These are phyloP conservation scores for Ophiocordyceps sinensis DNA, from an alignment of 2,329 filamentous ascomycete species.

Conservation along the genomic window DNA sequence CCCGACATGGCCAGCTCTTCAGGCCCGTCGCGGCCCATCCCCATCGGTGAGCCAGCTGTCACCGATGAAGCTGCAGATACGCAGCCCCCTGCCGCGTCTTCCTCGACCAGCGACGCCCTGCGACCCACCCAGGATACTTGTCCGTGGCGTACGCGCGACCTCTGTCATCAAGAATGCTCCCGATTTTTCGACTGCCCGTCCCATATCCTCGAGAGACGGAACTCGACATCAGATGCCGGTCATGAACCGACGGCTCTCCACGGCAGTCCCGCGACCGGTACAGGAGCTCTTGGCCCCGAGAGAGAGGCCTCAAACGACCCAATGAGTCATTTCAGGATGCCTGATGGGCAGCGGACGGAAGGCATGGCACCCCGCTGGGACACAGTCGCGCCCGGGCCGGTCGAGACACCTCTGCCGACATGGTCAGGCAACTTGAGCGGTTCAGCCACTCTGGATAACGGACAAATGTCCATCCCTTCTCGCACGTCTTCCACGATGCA, in stretches of 20 bases:
- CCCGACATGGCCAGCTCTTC: constrained; percentile 18
- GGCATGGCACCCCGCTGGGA: neutral
- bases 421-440: neutral
- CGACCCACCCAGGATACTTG: constrained; percentile 11
- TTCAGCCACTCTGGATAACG: neutral
- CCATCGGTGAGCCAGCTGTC: constrained; percentile 4
- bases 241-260: constrained; percentile 4
- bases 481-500: constrained; percentile 6
- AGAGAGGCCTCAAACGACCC: neutral
- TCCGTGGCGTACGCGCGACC: constrained; percentile 22
- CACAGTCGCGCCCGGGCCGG: neutral
- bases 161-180: constrained; percentile 28
- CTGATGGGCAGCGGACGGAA: neutral
- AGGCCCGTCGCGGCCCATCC: constrained; percentile 10
- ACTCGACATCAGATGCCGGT: constrained; percentile 13
- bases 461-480: constrained; percentile 2
- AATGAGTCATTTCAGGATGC: neutral
- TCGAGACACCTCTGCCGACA: neutral
- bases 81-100: constrained; percentile 22
- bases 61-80: constrained; percentile 7
- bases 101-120: constrained; percentile 18
- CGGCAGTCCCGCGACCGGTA: constrained; percentile 1
- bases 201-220: constrained; percentile 24
- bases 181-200: constrained; percentile 35
- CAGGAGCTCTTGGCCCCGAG: neutral